Percentiles rank a stretch among this genome's conserved stretches.
phyloP scores from a whole-genome alignment of 2,329 filamentous ascomycete genomes.

The Hortaea werneckii region DNA sequence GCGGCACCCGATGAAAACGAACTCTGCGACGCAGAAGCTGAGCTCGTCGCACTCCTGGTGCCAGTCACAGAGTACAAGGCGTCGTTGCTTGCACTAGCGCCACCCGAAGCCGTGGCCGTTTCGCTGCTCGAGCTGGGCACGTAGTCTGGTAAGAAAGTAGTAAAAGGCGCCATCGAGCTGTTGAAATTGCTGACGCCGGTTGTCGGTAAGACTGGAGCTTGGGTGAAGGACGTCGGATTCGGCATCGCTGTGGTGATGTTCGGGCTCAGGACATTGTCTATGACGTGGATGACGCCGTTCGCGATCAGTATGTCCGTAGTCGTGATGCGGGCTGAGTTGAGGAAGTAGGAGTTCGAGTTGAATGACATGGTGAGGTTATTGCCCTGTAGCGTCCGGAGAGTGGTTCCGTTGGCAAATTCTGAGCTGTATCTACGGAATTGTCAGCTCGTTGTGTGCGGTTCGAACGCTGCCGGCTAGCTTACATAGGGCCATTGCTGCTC shows the following conservation, averaged over 20 bases:
- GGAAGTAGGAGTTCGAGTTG: constrained; percentile 32
- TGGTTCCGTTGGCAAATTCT: constrained; percentile 20
- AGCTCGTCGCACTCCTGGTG: too few relatives aligned
- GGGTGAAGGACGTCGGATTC: constrained; percentile 27
- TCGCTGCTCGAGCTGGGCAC: neutral
- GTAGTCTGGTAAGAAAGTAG: constrained; percentile 7
- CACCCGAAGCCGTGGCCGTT: neutral
- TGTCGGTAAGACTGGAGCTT: constrained; percentile 24
- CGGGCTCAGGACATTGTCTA: constrained; percentile 41
- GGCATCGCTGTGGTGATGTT: constrained; percentile 27
- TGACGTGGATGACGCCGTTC: constrained; percentile 49
- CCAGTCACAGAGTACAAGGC: too few relatives aligned
- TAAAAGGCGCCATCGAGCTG: constrained; percentile 9
- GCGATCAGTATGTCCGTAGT: constrained; percentile 40
- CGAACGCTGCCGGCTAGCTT: too few relatives aligned
- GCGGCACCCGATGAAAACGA: too few relatives aligned
- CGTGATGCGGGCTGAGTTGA: constrained; percentile 45
- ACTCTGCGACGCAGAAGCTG: too few relatives aligned
- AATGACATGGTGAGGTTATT: constrained; percentile 36
- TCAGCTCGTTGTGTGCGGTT: too few relatives aligned
- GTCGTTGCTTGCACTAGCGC: too few relatives aligned
- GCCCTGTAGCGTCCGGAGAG: constrained; percentile 16
- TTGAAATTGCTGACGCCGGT: constrained; percentile 4
- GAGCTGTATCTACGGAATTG: constrained; percentile 20
- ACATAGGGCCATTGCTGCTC: constrained; percentile 3